phyloP scores from a whole-genome alignment of 2,329 filamentous ascomycete genomes.

The Xylaria sp. region DNA sequence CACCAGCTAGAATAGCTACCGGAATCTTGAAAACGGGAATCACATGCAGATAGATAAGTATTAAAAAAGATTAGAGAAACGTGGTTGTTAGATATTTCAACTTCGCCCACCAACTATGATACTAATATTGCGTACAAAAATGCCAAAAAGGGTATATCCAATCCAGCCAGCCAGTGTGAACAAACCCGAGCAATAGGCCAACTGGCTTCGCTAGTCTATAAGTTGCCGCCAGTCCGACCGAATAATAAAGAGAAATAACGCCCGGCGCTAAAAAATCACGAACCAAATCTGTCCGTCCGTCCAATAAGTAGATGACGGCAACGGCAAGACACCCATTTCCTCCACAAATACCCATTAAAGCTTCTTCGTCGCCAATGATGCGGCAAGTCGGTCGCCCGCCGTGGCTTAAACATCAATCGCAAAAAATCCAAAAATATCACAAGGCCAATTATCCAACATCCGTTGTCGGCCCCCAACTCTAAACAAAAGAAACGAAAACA shows the following conservation, averaged over 20 bases:
- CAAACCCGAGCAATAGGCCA: slow-evolving; percentile 21
- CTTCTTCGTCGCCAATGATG: neutral
- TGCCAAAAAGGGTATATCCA: slow-evolving; percentile 30
- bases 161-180: slow-evolving; percentile 28
- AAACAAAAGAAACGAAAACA: slow-evolving; percentile 20
- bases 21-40: too few species aligned
- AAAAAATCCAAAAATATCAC: neutral
- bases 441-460: neutral
- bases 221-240: slow-evolving; percentile 10
- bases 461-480: neutral
- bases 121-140: slow-evolving; percentile 10
- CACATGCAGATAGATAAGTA: too few species aligned
- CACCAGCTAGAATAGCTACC: too few species aligned
- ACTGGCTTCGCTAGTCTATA: slow-evolving; percentile 27
- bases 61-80: too few species aligned
- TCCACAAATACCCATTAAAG: slow-evolving; percentile 19
- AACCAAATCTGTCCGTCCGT: slow-evolving; percentile 5
- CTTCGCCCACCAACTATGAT: neutral
- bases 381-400: neutral
- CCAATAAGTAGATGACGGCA: neutral
- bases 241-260: slow-evolving; percentile 17
- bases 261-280: slow-evolving; percentile 24
- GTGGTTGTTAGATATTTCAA: slow-evolving; percentile 6
- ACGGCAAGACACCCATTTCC: neutral
- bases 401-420: neutral